Evolutionary conservation across 768 basidiomycete species (phyloP), one percentile per base, ranked within the genome.

Genomic region (Sporobolomyces phaffii): DNA sequence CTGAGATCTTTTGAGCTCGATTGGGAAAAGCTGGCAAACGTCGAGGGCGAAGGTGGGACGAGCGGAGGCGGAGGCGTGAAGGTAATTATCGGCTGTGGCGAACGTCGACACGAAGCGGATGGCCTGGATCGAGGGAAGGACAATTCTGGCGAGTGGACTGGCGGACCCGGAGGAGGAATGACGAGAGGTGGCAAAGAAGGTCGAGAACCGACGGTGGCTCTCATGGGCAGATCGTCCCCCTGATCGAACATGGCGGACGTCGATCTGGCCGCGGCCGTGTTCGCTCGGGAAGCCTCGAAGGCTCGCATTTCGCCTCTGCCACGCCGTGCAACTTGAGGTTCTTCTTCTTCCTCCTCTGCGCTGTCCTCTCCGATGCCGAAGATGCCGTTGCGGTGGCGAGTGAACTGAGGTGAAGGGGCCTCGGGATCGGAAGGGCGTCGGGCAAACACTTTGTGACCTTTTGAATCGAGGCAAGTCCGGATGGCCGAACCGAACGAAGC

Each of bases 321-420:
- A 11, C 13, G 43, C 13, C 43, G 13, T 22, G 10, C 44, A 22
- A 11, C 20, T 22, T 7, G 11, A 10, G 44, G 11, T 20, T 45
- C 44, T 8, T 31, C 34, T 31, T 31, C 34, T 58, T 58, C 56
- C 29, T 34, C 56, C 22, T 47, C 56, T n/a, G 2, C 43, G 31
- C 56, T 58, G 8, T 58, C 56, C 15, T 58, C 56, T 20, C 56
- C 56, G 24, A 58, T 24, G 40, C 56, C 56, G 33, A 58, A 58
- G 41, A 58, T 34, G 8, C 43, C 41, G 20, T 13, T 20, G 22
- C 56, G 43, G 28, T n/a, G 41, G 22, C 28, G 28, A 2, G 56
- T 43, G 43, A 34, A 58, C 22, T 47, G 56, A 17, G 43, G 43
- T 4, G 56, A 43, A 29, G 56, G 41, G 31, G 41, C 14, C 22